These are phyloP conservation scores for Linnemannia elongata DNA, from an alignment of 192 early-diverging fungal genomes.

Conservation along the genomic window DNA sequence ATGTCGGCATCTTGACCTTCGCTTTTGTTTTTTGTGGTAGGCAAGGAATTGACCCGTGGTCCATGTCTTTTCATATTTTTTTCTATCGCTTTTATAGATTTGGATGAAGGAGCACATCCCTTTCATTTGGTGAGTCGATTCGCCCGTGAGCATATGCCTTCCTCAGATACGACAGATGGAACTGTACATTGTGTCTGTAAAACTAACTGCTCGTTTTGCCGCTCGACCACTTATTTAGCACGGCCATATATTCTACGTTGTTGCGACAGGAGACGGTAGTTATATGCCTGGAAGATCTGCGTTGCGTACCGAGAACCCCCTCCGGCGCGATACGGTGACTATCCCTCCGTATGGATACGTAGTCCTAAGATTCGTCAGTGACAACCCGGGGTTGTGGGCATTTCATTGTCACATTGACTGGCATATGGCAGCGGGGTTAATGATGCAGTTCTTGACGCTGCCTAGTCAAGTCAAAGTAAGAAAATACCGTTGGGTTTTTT, in stretches of 20 bases:
- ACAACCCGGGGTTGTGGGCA: constrained; percentile 58
- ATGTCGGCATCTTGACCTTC: neutral
- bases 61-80: neutral
- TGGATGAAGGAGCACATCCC: constrained; percentile 40
- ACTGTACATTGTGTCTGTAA: neutral
- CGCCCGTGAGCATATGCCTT: too few species aligned
- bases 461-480: neutral
- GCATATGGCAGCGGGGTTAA: constrained; percentile 57
- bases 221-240: constrained; percentile 16
- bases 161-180: neutral
- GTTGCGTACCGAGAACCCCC: constrained; percentile 30
- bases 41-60: neutral
- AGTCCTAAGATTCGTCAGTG: constrained; percentile 19
- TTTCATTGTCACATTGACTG: constrained; percentile 63
- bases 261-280: constrained; percentile 25
- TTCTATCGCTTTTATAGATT: neutral
- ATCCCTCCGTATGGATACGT: constrained; percentile 11
- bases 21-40: neutral
- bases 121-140: constrained; percentile 34
- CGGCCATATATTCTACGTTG: constrained; percentile 54
- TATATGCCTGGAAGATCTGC: constrained; percentile 5
- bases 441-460: constrained; percentile 19
- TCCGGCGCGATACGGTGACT: constrained; percentile 41
- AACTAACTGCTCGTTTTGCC: neutral
- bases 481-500: too few species aligned